A percentile compares a stretch with the other conserved stretches of the same genome.
Conservation (phyloP, 2,329 filamentous ascomycete genomes). For the Microsporum canis region DNA sequence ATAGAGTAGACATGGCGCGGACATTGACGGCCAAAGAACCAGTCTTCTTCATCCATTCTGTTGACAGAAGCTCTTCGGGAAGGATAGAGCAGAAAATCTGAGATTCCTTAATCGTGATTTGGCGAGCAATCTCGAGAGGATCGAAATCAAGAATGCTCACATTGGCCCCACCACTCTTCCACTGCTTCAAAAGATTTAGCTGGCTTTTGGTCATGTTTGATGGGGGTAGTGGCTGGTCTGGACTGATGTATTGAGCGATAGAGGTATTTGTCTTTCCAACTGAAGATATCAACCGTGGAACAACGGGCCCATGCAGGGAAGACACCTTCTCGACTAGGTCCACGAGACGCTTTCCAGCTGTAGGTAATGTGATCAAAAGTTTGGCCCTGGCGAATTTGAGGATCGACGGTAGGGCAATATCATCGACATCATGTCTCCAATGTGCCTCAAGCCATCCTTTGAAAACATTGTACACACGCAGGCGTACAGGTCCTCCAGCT, state of each 20-base stretch:
- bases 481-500: slow-evolving; percentile 66
- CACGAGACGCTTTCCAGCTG: slow-evolving; percentile 65
- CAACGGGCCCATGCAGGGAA: slow-evolving; percentile 58
- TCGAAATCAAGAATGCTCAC: slow-evolving; percentile 84
- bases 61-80: slow-evolving; percentile 80
- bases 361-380: slow-evolving; percentile 57
- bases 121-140: slow-evolving; percentile 76
- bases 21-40: slow-evolving; percentile 75
- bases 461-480: slow-evolving; percentile 91
- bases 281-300: slow-evolving; percentile 71
- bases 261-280: slow-evolving; percentile 81
- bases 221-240: slow-evolving; percentile 59
- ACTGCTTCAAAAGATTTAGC: slow-evolving; percentile 56
- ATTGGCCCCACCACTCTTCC: slow-evolving; percentile 58
- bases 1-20: slow-evolving; percentile 83
- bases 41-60: slow-evolving; percentile 86
- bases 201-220: slow-evolving; percentile 66
- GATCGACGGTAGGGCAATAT: slow-evolving; percentile 62
- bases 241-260: slow-evolving; percentile 56
- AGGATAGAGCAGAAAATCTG: slow-evolving; percentile 82
- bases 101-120: slow-evolving; percentile 87
- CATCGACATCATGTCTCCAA: slow-evolving; percentile 76
- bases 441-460: slow-evolving; percentile 96
- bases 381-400: slow-evolving; percentile 66
- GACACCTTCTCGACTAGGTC: slow-evolving; percentile 72